These are phyloP conservation scores for Coemansia sp. DNA, from an alignment of 192 early-diverging fungal species.

Conservation along the genomic window DNA sequence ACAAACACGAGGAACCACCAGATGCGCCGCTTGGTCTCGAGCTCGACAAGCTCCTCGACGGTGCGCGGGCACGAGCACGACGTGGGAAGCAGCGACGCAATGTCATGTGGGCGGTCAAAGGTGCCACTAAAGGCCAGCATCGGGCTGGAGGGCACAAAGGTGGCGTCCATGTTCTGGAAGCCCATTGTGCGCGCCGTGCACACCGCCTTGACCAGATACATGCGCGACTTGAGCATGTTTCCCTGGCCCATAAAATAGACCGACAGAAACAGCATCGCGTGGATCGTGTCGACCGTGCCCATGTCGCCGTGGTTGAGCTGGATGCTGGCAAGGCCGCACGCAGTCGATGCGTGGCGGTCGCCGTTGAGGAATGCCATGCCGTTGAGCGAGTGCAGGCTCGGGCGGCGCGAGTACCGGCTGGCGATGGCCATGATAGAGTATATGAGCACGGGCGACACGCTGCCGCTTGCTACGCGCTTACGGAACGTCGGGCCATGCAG, in stretches of 20 bases:
- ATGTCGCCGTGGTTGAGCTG: conserved; percentile 43
- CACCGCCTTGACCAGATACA: conserved; percentile 52
- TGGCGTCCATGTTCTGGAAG: conserved; percentile 41
- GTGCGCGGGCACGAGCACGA: conserved; percentile 32
- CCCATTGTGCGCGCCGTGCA: conserved; percentile 49
- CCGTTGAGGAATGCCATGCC: conserved; percentile 50
- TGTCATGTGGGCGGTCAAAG: conserved; percentile 19
- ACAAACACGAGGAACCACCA: conserved; percentile 54
- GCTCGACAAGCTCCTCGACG: conserved; percentile 21
- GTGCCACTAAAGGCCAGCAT: conserved; percentile 39
- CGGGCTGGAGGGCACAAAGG: conserved; percentile 40
- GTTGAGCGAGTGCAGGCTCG: conserved; percentile 51
- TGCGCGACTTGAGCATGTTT: conserved; percentile 51
- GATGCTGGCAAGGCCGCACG: conserved; percentile 42
- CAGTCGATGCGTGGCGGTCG: conserved; percentile 43
- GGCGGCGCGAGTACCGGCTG: conserved; percentile 47
- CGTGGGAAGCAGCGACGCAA: background rate
- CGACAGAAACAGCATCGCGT: conserved; percentile 49
- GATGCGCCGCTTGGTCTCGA: conserved; percentile 43
- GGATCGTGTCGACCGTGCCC: conserved; percentile 37
- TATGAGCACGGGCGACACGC: conserved; percentile 44
- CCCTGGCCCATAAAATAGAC: conserved; percentile 53
- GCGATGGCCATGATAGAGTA: conserved; percentile 51
- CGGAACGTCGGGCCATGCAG: conserved; percentile 43
- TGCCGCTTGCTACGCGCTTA: conserved; percentile 15